A percentile compares a stretch with the other conserved stretches of the same genome.
Evolutionary conservation across 768 basidiomycete species (phyloP).

Genomic region (Boletus rubescentipes): DNA sequence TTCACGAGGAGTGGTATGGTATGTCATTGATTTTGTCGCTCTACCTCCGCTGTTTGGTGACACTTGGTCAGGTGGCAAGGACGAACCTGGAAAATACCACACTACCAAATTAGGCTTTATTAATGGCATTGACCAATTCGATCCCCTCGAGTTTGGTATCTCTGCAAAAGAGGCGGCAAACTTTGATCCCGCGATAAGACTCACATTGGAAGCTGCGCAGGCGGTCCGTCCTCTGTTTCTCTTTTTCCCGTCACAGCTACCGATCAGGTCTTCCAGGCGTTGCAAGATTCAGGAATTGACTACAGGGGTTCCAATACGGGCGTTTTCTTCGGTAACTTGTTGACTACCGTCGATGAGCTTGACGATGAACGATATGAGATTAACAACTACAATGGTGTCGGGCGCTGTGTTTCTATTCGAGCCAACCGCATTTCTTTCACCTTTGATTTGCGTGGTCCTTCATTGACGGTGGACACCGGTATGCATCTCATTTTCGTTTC

Average conservation of each 20-base stretch:
- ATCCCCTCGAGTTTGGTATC: slow-evolving; percentile 35
- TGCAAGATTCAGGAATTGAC: slow-evolving; percentile 49
- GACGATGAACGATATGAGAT: slow-evolving; percentile 30
- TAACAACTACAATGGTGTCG: slow-evolving; percentile 28
- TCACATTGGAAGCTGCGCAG: slow-evolving; percentile 33
- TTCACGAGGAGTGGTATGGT: slow-evolving; percentile 33
- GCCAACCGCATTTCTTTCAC: slow-evolving; percentile 36
- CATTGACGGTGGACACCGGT: slow-evolving; percentile 43
- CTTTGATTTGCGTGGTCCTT: slow-evolving; percentile 44
- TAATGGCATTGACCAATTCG: slow-evolving; percentile 33
- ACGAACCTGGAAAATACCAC: slow-evolving; percentile 33
- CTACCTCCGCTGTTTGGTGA: not conserved
- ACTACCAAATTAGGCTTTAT: slow-evolving; percentile 32
- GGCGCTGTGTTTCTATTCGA: slow-evolving; percentile 31
- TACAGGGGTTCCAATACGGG: slow-evolving; percentile 44
- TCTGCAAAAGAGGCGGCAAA: slow-evolving; percentile 29
- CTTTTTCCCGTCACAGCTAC: not conserved
- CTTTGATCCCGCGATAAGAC: slow-evolving; percentile 33
- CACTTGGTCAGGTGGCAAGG: slow-evolving; percentile 23
- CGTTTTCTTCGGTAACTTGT: slow-evolving; percentile 38
- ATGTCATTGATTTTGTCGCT: not conserved
- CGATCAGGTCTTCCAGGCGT: slow-evolving; percentile 17
- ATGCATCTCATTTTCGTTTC: not conserved
- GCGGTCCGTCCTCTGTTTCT: slow-evolving; percentile 12
- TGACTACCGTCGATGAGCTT: slow-evolving; percentile 28